These are phyloP conservation scores for Phytophthora europaea DNA, from an alignment of 352 stramenopile species.

Conservation along the genomic window DNA sequence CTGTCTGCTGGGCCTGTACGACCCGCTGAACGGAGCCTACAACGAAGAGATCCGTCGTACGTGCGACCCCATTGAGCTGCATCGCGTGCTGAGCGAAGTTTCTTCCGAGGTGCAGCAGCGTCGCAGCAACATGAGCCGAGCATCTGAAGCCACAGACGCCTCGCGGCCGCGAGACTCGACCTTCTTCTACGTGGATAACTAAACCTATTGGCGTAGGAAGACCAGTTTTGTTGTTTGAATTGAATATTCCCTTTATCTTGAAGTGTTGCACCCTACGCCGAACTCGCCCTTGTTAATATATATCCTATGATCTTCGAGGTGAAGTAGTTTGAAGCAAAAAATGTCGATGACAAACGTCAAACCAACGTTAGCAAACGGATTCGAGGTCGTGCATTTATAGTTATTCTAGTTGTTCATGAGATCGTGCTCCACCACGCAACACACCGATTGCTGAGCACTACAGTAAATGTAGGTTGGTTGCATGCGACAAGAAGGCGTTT, in stretches of 20 bases:
- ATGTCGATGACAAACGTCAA: constrained; percentile 14
- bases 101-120: constrained; percentile 69
- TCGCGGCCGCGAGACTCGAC: constrained; percentile 74
- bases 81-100: constrained; percentile 78
- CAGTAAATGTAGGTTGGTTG: constrained; percentile 3
- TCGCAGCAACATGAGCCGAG: constrained; percentile 55
- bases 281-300: neutral
- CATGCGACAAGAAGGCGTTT: constrained; percentile 30
- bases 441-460: constrained; percentile 13
- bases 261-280: too few species aligned
- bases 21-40: constrained; percentile 74
- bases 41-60: constrained; percentile 83
- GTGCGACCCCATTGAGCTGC: constrained; percentile 71
- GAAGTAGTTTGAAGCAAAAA: neutral
- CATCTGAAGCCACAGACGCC: constrained; percentile 43
- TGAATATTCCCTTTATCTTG: neutral
- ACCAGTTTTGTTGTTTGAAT: constrained; percentile 23
- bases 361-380: neutral
- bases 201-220: constrained; percentile 2
- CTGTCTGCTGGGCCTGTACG: constrained; percentile 85
- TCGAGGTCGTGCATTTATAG: neutral
- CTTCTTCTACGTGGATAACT: constrained; percentile 81
- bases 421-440: neutral
- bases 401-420: constrained; percentile 5
- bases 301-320: neutral